Percentiles rank a stretch among this genome's conserved stretches.
Conservation (phyloP, 2,329 filamentous ascomycete species). For the Catunica adiposa region DNA sequence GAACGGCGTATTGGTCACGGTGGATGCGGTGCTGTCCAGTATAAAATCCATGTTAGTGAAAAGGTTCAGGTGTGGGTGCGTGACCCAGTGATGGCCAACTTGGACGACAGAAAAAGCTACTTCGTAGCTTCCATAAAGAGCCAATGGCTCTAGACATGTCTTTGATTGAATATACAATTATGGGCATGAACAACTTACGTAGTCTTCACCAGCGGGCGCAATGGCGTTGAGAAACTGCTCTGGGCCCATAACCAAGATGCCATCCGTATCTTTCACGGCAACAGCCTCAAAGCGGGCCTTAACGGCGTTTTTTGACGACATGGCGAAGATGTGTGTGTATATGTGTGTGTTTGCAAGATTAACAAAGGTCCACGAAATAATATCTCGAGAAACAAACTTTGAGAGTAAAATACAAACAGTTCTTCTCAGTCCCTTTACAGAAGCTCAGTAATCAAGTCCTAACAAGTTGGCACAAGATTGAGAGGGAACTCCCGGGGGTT, state of each 20-base stretch:
- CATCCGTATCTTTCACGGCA: constrained; percentile 59
- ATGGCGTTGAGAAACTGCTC: constrained; percentile 86
- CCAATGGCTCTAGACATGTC: not conserved
- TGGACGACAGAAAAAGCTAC: not conserved
- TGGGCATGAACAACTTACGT: constrained; percentile 43
- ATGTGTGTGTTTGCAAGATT: not conserved
- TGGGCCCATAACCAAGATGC: constrained; percentile 63
- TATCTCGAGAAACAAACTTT: not conserved
- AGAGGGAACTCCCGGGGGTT: not conserved
- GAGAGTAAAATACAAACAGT: too few relatives aligned
- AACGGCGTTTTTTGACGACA: constrained; percentile 10
- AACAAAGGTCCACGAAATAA: not conserved
- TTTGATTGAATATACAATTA: not conserved
- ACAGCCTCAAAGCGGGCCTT: constrained; percentile 60
- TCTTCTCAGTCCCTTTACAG: too few relatives aligned
- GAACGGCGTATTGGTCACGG: constrained; percentile 83
- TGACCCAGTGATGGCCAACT: not conserved
- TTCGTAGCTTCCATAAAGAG: not conserved
- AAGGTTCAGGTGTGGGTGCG: not conserved
- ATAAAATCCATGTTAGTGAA: constrained; percentile 11
- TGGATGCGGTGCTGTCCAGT: constrained; percentile 78
- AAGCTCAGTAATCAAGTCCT: not conserved
- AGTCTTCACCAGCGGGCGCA: constrained; percentile 74
- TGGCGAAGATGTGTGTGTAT: not conserved
- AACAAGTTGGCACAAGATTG: not conserved